Evolutionary conservation across 2,329 filamentous ascomycete genomes (phyloP).

Genomic region (Dichotomopilus funicola): DNA sequence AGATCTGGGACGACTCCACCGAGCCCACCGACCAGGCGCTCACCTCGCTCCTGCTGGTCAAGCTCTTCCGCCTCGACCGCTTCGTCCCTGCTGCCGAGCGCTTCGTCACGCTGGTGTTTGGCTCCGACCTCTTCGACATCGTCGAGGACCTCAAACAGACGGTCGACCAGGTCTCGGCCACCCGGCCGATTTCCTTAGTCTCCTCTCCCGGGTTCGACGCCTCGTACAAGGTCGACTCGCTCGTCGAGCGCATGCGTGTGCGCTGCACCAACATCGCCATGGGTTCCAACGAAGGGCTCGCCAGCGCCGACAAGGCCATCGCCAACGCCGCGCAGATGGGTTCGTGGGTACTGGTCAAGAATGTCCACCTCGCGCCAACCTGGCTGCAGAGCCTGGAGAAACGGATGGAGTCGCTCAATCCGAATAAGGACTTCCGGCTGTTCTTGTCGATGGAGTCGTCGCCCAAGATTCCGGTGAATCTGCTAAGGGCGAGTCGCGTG

Average conservation of each 20-base stretch:
- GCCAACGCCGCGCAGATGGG: conserved; percentile 85
- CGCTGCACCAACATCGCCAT: conserved; percentile 96
- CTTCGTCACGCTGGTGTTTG: conserved; percentile 85
- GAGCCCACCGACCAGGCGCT: conserved; percentile 69
- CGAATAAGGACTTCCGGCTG: conserved; percentile 84
- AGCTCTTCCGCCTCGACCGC: conserved; percentile 89
- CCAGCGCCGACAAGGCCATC: conserved; percentile 92
- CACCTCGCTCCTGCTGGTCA: conserved; percentile 80
- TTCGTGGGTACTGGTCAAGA: conserved; percentile 97
- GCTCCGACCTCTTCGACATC: conserved; percentile 71
- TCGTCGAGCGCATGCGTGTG: conserved; percentile 77
- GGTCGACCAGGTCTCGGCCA: conserved; percentile 75
- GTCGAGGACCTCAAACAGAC: conserved; percentile 81
- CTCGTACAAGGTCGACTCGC: conserved; percentile 95
- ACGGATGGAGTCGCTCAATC: conserved; percentile 89
- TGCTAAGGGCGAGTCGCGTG: conserved; percentile 86
- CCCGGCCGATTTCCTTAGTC: conserved; percentile 80
- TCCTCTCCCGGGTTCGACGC: conserved; percentile 97
- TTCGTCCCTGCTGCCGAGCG: conserved; percentile 89
- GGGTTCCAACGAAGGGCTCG: conserved; percentile 91
- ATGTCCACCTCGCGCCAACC: conserved; percentile 90
- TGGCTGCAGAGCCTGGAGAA: conserved; percentile 98
- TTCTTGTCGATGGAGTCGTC: conserved; percentile 98
- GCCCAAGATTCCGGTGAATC: conserved; percentile 91
- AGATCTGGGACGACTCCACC: conserved; percentile 60